phyloP scores from a whole-genome alignment of 768 basidiomycete genomes.

The Suillus hirtellus region DNA sequence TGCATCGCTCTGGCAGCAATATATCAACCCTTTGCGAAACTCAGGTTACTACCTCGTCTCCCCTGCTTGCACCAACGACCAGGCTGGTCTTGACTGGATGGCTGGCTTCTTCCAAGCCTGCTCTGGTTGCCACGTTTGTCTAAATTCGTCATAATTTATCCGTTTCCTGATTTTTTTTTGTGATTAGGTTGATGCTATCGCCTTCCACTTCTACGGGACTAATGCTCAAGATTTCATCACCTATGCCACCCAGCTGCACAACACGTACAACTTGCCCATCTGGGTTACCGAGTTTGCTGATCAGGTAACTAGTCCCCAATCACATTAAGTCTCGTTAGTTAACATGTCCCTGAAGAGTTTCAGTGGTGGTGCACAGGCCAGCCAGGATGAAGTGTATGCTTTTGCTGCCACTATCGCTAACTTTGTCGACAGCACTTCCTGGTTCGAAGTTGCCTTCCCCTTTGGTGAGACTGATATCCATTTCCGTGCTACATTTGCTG shows the following conservation, averaged over 20 bases:
- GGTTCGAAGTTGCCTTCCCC: conserved; percentile 44
- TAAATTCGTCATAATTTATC: not conserved
- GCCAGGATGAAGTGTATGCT: conserved; percentile 38
- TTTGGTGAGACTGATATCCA: conserved; percentile 55
- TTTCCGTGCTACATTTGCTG: conserved; percentile 5
- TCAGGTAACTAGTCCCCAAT: conserved; percentile 39
- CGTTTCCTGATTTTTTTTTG: not conserved
- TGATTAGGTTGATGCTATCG: conserved; percentile 53
- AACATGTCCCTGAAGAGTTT: conserved; percentile 47
- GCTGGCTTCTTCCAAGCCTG: conserved; percentile 55
- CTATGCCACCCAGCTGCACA: conserved; percentile 50
- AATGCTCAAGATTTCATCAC: conserved; percentile 46
- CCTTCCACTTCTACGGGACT: conserved; percentile 72
- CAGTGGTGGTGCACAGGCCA: conserved; percentile 44
- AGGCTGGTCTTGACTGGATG: conserved; percentile 66
- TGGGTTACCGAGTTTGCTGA: conserved; percentile 76
- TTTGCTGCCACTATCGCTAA: conserved; percentile 48
- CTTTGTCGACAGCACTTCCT: conserved; percentile 46
- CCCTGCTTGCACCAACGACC: conserved; percentile 68
- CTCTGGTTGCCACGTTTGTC: conserved; percentile 52
- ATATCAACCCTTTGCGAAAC: conserved; percentile 57
- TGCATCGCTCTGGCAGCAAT: conserved; percentile 56
- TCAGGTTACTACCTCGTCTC: conserved; percentile 60
- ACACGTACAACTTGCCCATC: conserved; percentile 43
- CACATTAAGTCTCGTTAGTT: conserved; percentile 7